Evolutionary conservation across 768 basidiomycete genomes (phyloP).

Genomic region (Boletus huronensis): DNA sequence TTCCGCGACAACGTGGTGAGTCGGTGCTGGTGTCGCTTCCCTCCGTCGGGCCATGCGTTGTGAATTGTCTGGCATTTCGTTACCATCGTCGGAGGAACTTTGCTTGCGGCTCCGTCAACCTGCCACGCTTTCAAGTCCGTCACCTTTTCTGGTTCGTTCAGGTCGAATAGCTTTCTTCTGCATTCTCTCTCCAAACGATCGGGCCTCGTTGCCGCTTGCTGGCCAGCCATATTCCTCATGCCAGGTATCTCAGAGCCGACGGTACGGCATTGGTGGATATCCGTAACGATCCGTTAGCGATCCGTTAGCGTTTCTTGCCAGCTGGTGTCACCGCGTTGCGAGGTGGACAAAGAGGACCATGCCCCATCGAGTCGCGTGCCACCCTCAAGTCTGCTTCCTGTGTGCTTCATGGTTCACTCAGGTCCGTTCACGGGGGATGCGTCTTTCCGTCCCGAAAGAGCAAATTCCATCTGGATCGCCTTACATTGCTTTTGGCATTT

Average conservation of each 20-base stretch:
- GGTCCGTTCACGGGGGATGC: not conserved
- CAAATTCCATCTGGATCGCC: conserved; percentile 5
- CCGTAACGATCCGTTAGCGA: not conserved
- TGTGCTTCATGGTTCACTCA: not conserved
- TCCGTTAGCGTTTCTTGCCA: not conserved
- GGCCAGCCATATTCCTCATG: not conserved
- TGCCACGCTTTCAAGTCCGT: not conserved
- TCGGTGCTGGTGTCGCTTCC: not conserved
- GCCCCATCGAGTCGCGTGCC: not conserved
- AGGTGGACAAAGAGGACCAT: not conserved
- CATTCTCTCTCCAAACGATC: not conserved
- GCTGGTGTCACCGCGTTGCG: not conserved
- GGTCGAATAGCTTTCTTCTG: not conserved
- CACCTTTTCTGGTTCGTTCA: not conserved
- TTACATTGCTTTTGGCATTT: conserved; percentile 10
- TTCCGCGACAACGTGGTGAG: not conserved
- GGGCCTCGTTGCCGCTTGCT: not conserved
- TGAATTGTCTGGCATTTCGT: not conserved
- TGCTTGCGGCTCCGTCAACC: not conserved
- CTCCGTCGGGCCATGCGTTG: not conserved
- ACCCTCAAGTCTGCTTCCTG: not conserved
- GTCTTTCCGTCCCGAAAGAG: not conserved
- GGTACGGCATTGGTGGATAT: not conserved
- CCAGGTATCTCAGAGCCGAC: not conserved
- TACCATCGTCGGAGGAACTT: not conserved